phyloP scores from a whole-genome alignment of 2,329 filamentous ascomycete genomes.

The Dothidotthia symphoricarpi region DNA sequence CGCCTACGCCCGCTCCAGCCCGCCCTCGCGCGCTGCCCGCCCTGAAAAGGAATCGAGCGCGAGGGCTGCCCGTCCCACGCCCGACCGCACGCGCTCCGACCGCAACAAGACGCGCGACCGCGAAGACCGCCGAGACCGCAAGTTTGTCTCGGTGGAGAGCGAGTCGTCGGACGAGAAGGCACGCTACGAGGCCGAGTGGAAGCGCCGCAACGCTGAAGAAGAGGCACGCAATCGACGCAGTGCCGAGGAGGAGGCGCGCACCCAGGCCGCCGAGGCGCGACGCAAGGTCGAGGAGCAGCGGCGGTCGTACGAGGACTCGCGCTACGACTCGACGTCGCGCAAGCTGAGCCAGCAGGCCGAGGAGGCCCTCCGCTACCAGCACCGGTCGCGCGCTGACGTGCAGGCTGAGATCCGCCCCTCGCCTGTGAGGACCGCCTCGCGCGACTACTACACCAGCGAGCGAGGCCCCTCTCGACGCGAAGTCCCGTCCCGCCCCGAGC shows the following conservation, averaged over 20 bases:
- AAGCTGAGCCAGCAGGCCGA: conserved; percentile 27
- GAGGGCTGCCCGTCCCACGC: conserved; percentile 27
- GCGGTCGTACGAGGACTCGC: conserved; percentile 28
- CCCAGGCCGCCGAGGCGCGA: too few species aligned
- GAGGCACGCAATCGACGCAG: conserved; percentile 27
- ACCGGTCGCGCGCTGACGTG: conserved; percentile 26
- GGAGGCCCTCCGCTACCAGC: conserved; percentile 31
- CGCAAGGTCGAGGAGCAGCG: conserved; percentile 28
- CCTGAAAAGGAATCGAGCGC: conserved; percentile 29
- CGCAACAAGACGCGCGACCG: conserved; percentile 41
- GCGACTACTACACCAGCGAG: conserved; percentile 32
- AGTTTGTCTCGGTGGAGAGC: conserved; percentile 35
- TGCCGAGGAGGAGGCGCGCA: conserved; percentile 25
- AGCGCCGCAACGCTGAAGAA: conserved; percentile 27
- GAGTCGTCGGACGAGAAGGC: conserved; percentile 37
- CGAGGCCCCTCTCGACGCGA: conserved; percentile 26
- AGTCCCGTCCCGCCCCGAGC: conserved; percentile 21
- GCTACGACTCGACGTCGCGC: conserved; percentile 19
- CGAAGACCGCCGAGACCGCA: conserved; percentile 43
- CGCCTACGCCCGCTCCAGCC: conserved; percentile 32
- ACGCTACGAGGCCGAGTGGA: conserved; percentile 33
- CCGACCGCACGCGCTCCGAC: conserved; percentile 43
- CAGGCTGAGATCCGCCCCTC: conserved; percentile 30
- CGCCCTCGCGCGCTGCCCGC: conserved; percentile 25
- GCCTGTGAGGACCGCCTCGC: conserved; percentile 29